Evolutionary conservation across 2,329 filamentous ascomycete genomes (phyloP).

Genomic region (Fusarium irregulare): DNA sequence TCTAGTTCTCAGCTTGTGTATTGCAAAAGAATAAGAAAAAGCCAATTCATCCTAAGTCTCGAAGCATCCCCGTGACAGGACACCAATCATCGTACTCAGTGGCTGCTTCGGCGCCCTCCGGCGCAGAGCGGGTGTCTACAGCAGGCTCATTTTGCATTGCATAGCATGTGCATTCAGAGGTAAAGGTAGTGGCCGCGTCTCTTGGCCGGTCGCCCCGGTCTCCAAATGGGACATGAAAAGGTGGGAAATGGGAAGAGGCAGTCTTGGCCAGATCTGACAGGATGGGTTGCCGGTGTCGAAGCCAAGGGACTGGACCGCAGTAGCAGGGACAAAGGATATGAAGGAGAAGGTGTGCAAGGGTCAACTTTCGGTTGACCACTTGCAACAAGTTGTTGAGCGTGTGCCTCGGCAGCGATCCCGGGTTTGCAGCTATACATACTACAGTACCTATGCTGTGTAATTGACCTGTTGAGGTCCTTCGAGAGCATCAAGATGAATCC

Average conservation of each 20-base stretch:
- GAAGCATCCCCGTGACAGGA: neutral
- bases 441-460: neutral
- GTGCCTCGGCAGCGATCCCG: slow-evolving; percentile 26
- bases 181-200: neutral
- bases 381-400: neutral
- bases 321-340: neutral
- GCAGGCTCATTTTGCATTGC: neutral
- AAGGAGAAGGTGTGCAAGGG: neutral
- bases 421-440: neutral
- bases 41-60: neutral
- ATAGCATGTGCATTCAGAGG: neutral
- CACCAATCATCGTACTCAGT: neutral
- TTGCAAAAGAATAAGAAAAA: slow-evolving; percentile 5
- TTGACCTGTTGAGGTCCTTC: neutral
- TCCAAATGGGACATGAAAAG: neutral
- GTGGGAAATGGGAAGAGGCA: neutral
- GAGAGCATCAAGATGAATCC: neutral
- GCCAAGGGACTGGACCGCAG: neutral
- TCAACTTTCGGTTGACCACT: slow-evolving; percentile 11
- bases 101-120: neutral
- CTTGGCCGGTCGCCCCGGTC: slow-evolving; percentile 1
- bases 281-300: slow-evolving; percentile 19
- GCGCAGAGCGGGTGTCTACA: neutral
- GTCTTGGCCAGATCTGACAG: slow-evolving; percentile 16
- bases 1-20: slow-evolving; percentile 12